phyloP scores from a whole-genome alignment of 495 filamentous ascomycete species.

The Xylaria flabelliformis region DNA sequence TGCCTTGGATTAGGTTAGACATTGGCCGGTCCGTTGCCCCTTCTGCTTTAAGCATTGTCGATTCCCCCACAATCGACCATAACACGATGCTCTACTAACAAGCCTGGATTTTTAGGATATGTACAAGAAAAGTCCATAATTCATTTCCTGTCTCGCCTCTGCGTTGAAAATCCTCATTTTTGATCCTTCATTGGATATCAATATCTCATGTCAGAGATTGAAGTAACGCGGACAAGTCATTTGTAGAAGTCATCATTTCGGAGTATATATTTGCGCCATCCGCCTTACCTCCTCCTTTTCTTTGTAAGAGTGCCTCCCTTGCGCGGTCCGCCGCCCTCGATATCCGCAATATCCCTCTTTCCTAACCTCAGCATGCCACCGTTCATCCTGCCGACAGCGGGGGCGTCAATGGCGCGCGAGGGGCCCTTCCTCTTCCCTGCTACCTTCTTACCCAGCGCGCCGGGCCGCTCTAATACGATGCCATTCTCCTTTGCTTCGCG shows the following conservation, averaged over 20 bases:
- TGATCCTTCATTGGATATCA: background rate
- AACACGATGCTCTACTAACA: background rate
- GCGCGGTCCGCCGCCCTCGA: conserved; percentile 55
- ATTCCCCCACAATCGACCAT: too few relatives aligned
- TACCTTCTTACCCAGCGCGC: conserved; percentile 34
- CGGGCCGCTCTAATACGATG: conserved; percentile 79
- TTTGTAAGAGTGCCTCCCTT: conserved; percentile 7
- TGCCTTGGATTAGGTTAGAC: too few relatives aligned
- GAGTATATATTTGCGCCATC: background rate
- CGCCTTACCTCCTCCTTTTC: conserved; percentile 1
- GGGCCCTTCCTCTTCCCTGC: conserved; percentile 48
- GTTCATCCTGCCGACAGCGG: conserved; percentile 78
- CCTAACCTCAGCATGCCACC: conserved; percentile 81
- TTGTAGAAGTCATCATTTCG: conserved; percentile 2
- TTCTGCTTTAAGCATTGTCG: too few relatives aligned
- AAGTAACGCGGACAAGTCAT: background rate
- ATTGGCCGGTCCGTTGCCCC: too few relatives aligned
- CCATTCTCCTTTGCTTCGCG: conserved; percentile 87
- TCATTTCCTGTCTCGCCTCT: background rate
- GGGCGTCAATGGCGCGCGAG: conserved; percentile 66
- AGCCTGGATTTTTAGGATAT: background rate
- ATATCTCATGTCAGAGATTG: background rate
- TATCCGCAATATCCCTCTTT: conserved; percentile 72
- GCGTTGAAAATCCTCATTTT: background rate
- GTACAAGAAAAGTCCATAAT: background rate